Evolutionary conservation across 768 basidiomycete genomes (phyloP).

Genomic region (Mycena maculata): DNA sequence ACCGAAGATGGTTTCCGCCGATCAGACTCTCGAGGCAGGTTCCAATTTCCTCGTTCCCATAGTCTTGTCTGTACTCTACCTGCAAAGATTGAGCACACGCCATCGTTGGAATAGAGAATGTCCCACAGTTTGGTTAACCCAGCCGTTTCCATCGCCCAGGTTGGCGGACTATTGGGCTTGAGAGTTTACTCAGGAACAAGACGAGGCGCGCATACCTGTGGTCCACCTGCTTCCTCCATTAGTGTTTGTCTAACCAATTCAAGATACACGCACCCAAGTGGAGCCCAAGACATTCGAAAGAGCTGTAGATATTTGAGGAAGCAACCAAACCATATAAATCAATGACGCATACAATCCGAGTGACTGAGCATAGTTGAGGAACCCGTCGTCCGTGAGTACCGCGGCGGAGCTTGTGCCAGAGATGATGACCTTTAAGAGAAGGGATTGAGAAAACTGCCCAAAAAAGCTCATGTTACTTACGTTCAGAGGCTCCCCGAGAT

Average conservation of each 20-base stretch:
- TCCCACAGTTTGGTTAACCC: constrained; percentile 62
- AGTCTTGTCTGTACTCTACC: constrained; percentile 82
- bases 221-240: constrained; percentile 76
- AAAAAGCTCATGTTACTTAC: constrained; percentile 56
- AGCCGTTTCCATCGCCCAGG: constrained; percentile 83
- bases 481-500: constrained; percentile 84
- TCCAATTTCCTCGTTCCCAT: constrained; percentile 68
- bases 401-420: constrained; percentile 69
- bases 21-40: constrained; percentile 83
- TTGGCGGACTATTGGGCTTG: too few species aligned
- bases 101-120: constrained; percentile 34
- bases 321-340: constrained; percentile 47
- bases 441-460: constrained; percentile 42
- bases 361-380: constrained; percentile 69
- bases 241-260: constrained; percentile 46
- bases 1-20: constrained; percentile 86
- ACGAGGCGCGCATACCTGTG: constrained; percentile 81
- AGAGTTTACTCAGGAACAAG: too few species aligned
- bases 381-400: constrained; percentile 66
- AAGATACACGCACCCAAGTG: constrained; percentile 21
- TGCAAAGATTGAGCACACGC: constrained; percentile 50
- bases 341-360: constrained; percentile 67
- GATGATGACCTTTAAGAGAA: constrained; percentile 62
- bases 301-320: constrained; percentile 21
- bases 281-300: constrained; percentile 31